A percentile compares a stretch with the other conserved stretches of the same genome.
These are phyloP conservation scores for Dictyostelium intermedium DNA, from an alignment of 78 protist genomes.

Conservation along the genomic window DNA sequence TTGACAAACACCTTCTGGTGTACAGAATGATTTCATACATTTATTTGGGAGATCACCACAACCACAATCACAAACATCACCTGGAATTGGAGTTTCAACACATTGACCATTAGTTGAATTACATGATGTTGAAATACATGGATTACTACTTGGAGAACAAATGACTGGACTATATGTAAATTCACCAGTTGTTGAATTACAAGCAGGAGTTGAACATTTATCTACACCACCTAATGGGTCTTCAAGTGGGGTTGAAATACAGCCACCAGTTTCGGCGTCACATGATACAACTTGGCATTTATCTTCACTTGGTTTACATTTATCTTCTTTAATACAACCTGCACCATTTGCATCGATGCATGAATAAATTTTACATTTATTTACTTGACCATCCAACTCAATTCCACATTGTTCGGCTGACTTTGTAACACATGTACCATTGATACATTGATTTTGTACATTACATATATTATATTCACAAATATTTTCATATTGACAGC, in stretches of 20 bases:
- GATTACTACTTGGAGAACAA: not conserved
- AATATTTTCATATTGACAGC: not conserved
- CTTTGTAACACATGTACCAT: not conserved
- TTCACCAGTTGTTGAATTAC: no score
- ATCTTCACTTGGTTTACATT: not conserved
- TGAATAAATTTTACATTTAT: not conserved
- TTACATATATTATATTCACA: not conserved
- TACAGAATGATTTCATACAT: not conserved
- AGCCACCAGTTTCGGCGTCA: not conserved
- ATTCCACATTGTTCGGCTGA: not conserved
- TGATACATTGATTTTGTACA: not conserved
- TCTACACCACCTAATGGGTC: no score
- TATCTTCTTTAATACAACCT: not conserved
- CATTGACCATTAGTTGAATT: not conserved
- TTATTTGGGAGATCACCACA: not conserved
- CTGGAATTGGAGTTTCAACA: not conserved
- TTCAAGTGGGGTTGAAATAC: not conserved
- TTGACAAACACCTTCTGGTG: not conserved
- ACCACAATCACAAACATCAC: not conserved
- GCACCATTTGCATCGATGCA: not conserved
- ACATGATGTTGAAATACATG: slow-evolving; percentile 2
- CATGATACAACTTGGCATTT: not conserved
- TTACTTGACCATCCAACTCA: not conserved
- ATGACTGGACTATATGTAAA: no score
- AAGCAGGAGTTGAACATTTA: no score